These are phyloP conservation scores for Brettanomyces sp. DNA, from an alignment of 805 yeast species.

Conservation along the genomic window DNA sequence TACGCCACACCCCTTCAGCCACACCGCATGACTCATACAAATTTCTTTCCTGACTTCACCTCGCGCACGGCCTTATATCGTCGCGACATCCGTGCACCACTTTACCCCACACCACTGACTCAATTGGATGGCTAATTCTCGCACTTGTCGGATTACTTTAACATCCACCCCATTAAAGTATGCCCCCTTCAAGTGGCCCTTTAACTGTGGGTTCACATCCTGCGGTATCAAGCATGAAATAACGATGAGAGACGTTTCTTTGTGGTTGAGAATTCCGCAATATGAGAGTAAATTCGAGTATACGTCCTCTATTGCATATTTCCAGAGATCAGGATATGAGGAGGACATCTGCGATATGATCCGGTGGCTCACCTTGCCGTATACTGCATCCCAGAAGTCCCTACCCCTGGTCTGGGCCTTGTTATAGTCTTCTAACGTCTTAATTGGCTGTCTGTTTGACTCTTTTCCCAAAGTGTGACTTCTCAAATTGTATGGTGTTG, in stretches of 20 bases:
- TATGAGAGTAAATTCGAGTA: slow-evolving; percentile 72
- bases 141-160: slow-evolving; percentile 51
- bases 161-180: slow-evolving; percentile 62
- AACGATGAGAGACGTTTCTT: slow-evolving; percentile 69
- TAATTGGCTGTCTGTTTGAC: slow-evolving; percentile 10
- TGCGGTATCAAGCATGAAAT: slow-evolving; percentile 81
- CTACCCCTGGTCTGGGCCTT: slow-evolving; percentile 37
- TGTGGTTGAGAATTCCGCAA: slow-evolving; percentile 49
- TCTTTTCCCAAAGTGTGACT: slow-evolving; percentile 12
- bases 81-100: slow-evolving; percentile 52
- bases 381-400: slow-evolving; percentile 63
- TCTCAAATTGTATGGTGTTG: slow-evolving; percentile 47
- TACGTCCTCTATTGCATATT: slow-evolving; percentile 59
- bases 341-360: slow-evolving; percentile 57
- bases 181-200: slow-evolving; percentile 87
- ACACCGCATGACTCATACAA: not conserved
- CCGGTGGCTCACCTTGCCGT: slow-evolving; percentile 63
- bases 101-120: slow-evolving; percentile 66
- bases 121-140: slow-evolving; percentile 54
- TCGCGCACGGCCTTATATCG: slow-evolving; percentile 25
- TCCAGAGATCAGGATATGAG: slow-evolving; percentile 83
- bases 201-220: slow-evolving; percentile 86
- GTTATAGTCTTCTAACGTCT: slow-evolving; percentile 8
- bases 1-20: too few relatives aligned
- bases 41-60: not conserved